A percentile compares a stretch with the other conserved stretches of the same genome.
Evolutionary conservation across 805 yeast genomes (phyloP).

Genomic region (Clavispora carvajalis): DNA sequence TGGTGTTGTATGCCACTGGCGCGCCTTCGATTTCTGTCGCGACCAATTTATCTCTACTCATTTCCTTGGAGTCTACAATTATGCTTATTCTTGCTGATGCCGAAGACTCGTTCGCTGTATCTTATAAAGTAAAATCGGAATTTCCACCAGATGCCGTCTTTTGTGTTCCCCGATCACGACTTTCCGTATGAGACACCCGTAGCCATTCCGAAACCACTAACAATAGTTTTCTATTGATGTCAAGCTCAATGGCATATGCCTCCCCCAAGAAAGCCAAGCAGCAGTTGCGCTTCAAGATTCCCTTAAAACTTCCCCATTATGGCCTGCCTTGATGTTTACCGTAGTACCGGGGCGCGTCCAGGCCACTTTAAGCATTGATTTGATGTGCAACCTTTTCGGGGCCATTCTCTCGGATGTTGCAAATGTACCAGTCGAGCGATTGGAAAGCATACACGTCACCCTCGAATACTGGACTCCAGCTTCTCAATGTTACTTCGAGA

Average conservation of each 20-base stretch:
- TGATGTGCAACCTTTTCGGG: slow-evolving; percentile 9
- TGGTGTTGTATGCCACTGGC: too few relatives aligned
- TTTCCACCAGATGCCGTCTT: neutral
- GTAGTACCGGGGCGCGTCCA: neutral
- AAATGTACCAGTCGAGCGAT: slow-evolving; percentile 6
- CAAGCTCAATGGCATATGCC: slow-evolving; percentile 7
- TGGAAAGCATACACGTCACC: slow-evolving; percentile 5
- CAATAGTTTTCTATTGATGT: slow-evolving; percentile 9
- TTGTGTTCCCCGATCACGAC: neutral
- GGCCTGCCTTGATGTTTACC: slow-evolving; percentile 2
- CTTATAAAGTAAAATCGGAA: neutral
- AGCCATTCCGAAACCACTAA: neutral
- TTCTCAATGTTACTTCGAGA: slow-evolving; percentile 4
- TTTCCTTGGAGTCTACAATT: neutral
- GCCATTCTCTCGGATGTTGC: slow-evolving; percentile 9
- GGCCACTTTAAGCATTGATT: neutral
- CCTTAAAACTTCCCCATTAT: slow-evolving; percentile 1
- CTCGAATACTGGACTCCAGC: slow-evolving; percentile 8
- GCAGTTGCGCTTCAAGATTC: slow-evolving; percentile 5
- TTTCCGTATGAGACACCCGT: neutral
- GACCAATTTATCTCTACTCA: neutral
- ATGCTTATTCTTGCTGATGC: neutral
- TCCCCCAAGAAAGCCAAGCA: slow-evolving; percentile 7
- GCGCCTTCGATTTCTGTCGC: neutral
- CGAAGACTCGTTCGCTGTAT: neutral